Conservation (phyloP, 2,329 filamentous ascomycete genomes). For the Colletotrichum noveboracense region DNA sequence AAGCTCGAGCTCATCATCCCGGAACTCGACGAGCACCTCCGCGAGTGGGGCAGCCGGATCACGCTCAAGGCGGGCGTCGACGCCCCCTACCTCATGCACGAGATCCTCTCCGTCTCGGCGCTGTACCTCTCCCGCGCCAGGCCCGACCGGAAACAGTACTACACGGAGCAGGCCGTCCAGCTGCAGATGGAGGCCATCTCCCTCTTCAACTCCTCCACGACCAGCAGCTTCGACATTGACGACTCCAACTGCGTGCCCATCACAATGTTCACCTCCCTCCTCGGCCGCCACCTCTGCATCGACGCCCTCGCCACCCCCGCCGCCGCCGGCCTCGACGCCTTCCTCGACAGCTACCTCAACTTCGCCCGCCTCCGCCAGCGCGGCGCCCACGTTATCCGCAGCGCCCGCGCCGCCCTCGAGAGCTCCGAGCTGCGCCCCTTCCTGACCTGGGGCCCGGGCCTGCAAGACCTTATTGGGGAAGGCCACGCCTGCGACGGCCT, state of each 20-base stretch:
- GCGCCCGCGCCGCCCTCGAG: background rate
- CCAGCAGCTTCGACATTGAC: conserved; percentile 24
- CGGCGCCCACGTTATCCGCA: conserved; percentile 23
- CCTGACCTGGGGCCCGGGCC: background rate
- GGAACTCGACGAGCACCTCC: conserved; percentile 26
- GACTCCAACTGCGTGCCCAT: conserved; percentile 34
- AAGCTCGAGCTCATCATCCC: conserved; percentile 27
- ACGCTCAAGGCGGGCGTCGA: conserved; percentile 28
- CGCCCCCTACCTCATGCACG: conserved; percentile 38
- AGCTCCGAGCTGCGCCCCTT: background rate
- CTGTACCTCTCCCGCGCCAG: conserved; percentile 34
- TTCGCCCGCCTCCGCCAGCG: conserved; percentile 30
- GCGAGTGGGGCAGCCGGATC: conserved; percentile 20
- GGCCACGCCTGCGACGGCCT: background rate
- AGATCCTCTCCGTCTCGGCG: conserved; percentile 40
- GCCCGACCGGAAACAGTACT: conserved; percentile 26
- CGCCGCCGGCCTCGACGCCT: conserved; percentile 26
- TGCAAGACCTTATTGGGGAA: background rate
- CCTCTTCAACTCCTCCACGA: background rate
- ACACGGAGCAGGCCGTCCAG: conserved; percentile 27
- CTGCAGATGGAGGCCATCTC: conserved; percentile 31
- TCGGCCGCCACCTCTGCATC: conserved; percentile 39
- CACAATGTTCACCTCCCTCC: conserved; percentile 36
- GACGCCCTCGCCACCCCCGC: conserved; percentile 33
- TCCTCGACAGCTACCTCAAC: conserved; percentile 33